Percentiles rank a stretch among this genome's conserved stretches.
These are phyloP conservation scores for Boletus sp. DNA, from an alignment of 1,284 basidiomycete genomes.

Conservation along the genomic window DNA sequence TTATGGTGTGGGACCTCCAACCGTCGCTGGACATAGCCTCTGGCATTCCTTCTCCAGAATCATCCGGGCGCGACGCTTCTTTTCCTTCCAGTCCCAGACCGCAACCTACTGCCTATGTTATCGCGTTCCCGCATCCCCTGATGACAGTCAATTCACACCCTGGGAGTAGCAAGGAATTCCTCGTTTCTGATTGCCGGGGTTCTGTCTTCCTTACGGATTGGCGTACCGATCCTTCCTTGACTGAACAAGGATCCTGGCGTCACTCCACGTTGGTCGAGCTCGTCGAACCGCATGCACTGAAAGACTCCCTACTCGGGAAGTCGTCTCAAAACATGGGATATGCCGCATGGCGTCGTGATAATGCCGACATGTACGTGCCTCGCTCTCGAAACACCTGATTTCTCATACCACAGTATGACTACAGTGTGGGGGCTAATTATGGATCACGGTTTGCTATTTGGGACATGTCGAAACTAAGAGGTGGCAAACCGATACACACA, in stretches of 20 bases:
- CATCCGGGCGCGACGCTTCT: constrained; percentile 19
- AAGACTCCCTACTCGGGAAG: constrained; percentile 52
- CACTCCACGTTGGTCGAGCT: constrained; percentile 70
- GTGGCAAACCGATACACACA: constrained; percentile 66
- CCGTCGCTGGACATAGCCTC: constrained; percentile 52
- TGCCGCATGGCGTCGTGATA: constrained; percentile 69
- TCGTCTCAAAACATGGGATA: constrained; percentile 56
- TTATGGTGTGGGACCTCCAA: constrained; percentile 82
- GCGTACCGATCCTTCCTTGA: constrained; percentile 67
- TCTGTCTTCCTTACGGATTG: constrained; percentile 77
- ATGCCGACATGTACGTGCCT: constrained; percentile 65
- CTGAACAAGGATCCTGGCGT: constrained; percentile 56
- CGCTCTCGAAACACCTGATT: background rate
- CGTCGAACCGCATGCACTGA: constrained; percentile 65
- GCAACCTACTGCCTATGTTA: constrained; percentile 75
- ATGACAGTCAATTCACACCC: constrained; percentile 71
- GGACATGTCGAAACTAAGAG: constrained; percentile 70
- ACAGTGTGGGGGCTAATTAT: constrained; percentile 73
- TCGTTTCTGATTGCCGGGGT: constrained; percentile 73
- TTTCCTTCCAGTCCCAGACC: constrained; percentile 42
- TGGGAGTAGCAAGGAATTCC: constrained; percentile 71
- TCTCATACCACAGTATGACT: constrained; percentile 16
- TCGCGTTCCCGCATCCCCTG: constrained; percentile 70
- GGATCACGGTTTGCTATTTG: constrained; percentile 71
- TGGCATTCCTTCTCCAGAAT: constrained; percentile 36